Evolutionary conservation across 1,284 basidiomycete species (phyloP).

Genomic region (Pisolithus thermaeus): DNA sequence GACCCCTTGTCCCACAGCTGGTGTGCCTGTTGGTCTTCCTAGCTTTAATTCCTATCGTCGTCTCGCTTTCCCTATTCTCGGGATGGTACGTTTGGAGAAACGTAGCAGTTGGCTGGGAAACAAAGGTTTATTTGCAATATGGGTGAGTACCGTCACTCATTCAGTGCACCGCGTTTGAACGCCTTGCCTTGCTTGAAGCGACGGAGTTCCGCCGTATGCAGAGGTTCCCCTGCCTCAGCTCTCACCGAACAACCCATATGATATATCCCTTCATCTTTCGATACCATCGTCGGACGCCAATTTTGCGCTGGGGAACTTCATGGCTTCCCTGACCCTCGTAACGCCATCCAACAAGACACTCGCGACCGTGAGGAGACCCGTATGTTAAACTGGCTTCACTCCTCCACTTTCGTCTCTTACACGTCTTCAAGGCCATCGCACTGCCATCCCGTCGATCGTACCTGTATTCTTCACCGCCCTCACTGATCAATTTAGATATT

Average conservation of each 20-base stretch:
- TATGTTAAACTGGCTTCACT: conserved; percentile 33
- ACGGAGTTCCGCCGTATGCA: conserved; percentile 58
- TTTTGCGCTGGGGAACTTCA: conserved; percentile 73
- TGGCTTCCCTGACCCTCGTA: conserved; percentile 56
- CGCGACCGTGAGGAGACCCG: conserved; percentile 53
- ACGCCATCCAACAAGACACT: conserved; percentile 59
- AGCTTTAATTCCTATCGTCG: conserved; percentile 54
- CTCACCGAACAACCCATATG: conserved; percentile 58
- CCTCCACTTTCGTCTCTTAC: conserved; percentile 11
- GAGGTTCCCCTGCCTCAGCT: conserved; percentile 44
- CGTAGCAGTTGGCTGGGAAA: conserved; percentile 61
- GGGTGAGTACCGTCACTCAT: conserved; percentile 46
- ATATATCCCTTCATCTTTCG: conserved; percentile 59
- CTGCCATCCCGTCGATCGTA: conserved; percentile 34
- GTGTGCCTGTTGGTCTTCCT: conserved; percentile 57
- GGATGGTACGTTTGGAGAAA: conserved; percentile 69
- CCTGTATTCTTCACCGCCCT: conserved; percentile 37
- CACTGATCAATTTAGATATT: conserved; percentile 42
- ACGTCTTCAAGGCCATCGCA: conserved; percentile 48
- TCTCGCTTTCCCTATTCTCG: conserved; percentile 54
- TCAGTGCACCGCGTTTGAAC: not conserved
- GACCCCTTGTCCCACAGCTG: conserved; percentile 48
- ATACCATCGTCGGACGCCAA: conserved; percentile 66
- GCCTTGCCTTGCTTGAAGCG: conserved; percentile 34
- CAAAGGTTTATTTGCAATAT: conserved; percentile 65